Conservation (phyloP, 2,329 filamentous ascomycete genomes). For the Hypoxylon sp. region DNA sequence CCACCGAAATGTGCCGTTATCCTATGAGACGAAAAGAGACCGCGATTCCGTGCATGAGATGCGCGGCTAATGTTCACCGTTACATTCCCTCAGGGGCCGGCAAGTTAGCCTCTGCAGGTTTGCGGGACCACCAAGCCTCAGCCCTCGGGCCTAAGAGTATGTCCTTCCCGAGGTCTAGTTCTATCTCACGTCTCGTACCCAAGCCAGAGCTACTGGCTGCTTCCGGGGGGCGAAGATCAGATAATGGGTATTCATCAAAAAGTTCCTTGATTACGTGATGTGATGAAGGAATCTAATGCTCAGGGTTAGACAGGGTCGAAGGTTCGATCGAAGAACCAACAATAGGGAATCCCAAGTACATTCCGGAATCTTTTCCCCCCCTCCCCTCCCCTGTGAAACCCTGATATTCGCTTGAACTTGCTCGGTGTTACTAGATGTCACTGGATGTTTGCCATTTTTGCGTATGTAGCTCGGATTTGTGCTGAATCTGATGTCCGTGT, state of each 20-base stretch:
- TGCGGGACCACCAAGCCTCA: constrained; percentile 35
- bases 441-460: constrained; percentile 5
- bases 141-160: constrained; percentile 20
- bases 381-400: too few relatives aligned
- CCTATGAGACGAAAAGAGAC: constrained; percentile 33
- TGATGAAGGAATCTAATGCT: constrained; percentile 23
- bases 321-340: constrained; percentile 7
- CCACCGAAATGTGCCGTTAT: constrained; percentile 29
- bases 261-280: constrained; percentile 9
- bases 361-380: constrained; percentile 11
- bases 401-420: constrained; percentile 15
- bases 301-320: constrained; percentile 12
- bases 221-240: constrained; percentile 1
- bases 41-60: constrained; percentile 38
- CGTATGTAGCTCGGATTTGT: constrained; percentile 26
- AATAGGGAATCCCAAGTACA: constrained; percentile 14
- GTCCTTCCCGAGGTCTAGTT: constrained; percentile 10
- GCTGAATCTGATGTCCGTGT: constrained; percentile 24
- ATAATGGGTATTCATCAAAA: constrained; percentile 23
- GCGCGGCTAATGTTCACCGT: constrained; percentile 41
- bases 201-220: background rate
- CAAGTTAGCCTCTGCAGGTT: constrained; percentile 35
- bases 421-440: constrained; percentile 30
- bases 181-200: background rate
- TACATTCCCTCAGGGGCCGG: constrained; percentile 41